Percentiles rank a stretch among this genome's conserved stretches.
phyloP scores from a whole-genome alignment of 176 grass and related monocot genomes.

The Juncus effusus region DNA sequence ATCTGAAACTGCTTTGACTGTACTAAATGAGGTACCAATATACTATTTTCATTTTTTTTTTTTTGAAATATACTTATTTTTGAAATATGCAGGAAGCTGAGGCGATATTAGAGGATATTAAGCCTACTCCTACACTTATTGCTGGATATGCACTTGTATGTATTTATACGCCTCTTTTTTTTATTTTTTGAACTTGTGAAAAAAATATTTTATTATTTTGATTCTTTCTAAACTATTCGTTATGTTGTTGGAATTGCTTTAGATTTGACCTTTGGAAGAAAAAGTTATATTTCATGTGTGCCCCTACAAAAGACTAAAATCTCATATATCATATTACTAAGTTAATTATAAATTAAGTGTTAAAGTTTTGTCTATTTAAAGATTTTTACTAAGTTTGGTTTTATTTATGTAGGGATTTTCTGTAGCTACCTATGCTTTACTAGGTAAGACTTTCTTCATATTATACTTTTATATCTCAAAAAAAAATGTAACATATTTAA shows the following conservation, averaged over 20 bases:
- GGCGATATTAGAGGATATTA: constrained; percentile 83
- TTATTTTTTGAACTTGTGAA: not conserved
- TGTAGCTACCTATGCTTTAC: constrained; percentile 55
- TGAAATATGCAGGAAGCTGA: constrained; percentile 79
- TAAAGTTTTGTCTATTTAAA: not conserved
- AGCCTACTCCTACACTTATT: constrained; percentile 68
- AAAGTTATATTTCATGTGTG: not conserved
- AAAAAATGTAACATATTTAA: too few species aligned
- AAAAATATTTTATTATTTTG: not conserved
- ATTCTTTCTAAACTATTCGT: too few species aligned
- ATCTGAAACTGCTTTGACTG: constrained; percentile 72
- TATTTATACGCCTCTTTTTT: constrained; percentile 9
- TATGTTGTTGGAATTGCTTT: too few species aligned
- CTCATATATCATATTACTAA: not conserved
- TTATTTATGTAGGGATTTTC: constrained; percentile 63
- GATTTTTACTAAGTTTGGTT: constrained; percentile 6
- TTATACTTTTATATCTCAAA: not conserved
- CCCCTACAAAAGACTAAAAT: not conserved
- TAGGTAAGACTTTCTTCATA: constrained; percentile 51
- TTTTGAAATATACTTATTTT: too few species aligned
- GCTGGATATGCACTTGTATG: constrained; percentile 64
- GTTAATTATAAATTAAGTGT: not conserved
- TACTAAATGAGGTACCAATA: constrained; percentile 78
- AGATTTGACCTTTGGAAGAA: not conserved
- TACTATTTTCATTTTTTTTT: constrained; percentile 7